Evolutionary conservation across 306 rosid species (phyloP).

Genomic region (Vachellia pachyceras): DNA sequence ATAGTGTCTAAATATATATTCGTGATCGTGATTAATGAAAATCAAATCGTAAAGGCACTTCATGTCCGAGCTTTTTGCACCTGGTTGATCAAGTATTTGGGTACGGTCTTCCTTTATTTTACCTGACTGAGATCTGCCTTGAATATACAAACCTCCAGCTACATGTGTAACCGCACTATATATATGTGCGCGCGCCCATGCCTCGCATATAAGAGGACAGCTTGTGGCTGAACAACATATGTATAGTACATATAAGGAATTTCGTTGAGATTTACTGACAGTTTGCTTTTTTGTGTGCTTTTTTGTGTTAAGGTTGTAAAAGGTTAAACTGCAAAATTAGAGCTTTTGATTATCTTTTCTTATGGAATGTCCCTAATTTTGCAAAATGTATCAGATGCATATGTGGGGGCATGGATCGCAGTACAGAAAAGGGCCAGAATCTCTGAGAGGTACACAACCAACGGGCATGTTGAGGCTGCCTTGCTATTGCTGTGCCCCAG

Average conservation of each 20-base stretch:
- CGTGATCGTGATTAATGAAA: neutral
- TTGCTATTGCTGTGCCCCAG: constrained; percentile 93
- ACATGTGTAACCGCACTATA: neutral
- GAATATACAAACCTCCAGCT: neutral
- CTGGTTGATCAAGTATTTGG: neutral
- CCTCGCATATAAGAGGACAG: neutral
- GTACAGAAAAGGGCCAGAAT: constrained; percentile 95
- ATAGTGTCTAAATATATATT: neutral
- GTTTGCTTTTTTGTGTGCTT: too few relatives aligned
- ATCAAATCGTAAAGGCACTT: neutral
- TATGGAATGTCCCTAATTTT: neutral
- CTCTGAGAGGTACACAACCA: constrained; percentile 95
- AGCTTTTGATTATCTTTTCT: constrained; percentile 11
- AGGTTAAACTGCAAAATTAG: neutral
- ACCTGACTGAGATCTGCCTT: neutral
- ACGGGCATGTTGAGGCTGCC: constrained; percentile 97
- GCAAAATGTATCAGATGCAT: constrained; percentile 74
- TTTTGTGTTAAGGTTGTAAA: neutral
- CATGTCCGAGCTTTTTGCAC: neutral
- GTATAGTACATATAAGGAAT: neutral
- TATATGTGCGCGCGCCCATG: neutral
- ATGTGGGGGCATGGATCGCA: constrained; percentile 99
- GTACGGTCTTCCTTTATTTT: neutral
- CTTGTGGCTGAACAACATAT: neutral
- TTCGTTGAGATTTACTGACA: constrained; percentile 10